Conservation (phyloP, 2,329 filamentous ascomycete species). For the Chrysoporthe austroafricana region DNA sequence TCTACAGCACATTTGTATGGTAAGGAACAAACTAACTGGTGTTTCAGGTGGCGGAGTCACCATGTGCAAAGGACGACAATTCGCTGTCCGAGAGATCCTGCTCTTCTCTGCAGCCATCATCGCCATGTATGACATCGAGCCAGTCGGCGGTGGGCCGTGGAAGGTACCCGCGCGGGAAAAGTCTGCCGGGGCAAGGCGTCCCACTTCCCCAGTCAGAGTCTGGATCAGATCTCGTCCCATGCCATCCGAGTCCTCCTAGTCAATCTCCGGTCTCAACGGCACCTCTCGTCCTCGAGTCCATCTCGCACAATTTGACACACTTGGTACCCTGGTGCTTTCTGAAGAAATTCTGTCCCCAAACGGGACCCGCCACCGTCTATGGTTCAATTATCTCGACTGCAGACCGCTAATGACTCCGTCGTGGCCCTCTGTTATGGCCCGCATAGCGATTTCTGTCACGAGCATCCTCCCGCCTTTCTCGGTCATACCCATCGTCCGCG, state of each 20-base stretch:
- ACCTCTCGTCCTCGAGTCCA: background rate
- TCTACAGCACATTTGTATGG: background rate
- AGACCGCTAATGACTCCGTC: background rate
- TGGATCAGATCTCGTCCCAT: conserved; percentile 23
- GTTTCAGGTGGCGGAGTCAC: conserved; percentile 37
- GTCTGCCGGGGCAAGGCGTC: conserved; percentile 20
- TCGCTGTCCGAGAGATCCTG: conserved; percentile 41
- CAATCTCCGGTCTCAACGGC: background rate
- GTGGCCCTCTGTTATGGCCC: background rate
- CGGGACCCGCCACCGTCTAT: no score
- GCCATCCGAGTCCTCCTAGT: background rate
- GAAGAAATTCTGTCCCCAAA: no score
- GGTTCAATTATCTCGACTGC: background rate
- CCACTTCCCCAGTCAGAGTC: conserved; percentile 18
- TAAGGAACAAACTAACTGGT: background rate
- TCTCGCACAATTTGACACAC: background rate
- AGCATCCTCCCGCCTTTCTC: background rate
- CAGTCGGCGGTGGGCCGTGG: conserved; percentile 28
- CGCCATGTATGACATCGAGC: conserved; percentile 43
- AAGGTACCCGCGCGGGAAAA: conserved; percentile 21
- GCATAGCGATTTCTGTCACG: background rate
- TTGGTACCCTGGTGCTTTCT: no score
- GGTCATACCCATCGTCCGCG: no score
- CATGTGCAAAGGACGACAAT: conserved; percentile 40
- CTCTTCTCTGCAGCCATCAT: conserved; percentile 41